These are phyloP conservation scores for Xylaria nigripes DNA, from an alignment of 495 filamentous ascomycete species.

Conservation along the genomic window DNA sequence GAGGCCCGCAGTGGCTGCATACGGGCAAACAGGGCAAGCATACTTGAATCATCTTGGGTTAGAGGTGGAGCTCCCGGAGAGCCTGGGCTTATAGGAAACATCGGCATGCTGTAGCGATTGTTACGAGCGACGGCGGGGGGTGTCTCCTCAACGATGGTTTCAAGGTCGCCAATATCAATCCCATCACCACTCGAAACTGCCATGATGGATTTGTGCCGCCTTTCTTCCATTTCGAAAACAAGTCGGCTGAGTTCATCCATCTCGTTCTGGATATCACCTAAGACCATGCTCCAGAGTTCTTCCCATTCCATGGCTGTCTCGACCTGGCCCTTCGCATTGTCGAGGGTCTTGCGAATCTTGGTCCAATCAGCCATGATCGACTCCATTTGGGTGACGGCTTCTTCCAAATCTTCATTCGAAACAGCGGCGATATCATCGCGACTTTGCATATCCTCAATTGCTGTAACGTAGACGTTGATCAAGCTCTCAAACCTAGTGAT, in stretches of 20 bases:
- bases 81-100: slow-evolving; percentile 47
- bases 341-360: slow-evolving; percentile 64
- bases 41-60: slow-evolving; percentile 66
- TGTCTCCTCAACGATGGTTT: slow-evolving; percentile 88
- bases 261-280: slow-evolving; percentile 89
- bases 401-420: slow-evolving; percentile 55
- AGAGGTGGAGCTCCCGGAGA: slow-evolving; percentile 51
- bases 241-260: slow-evolving; percentile 72
- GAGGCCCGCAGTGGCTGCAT: slow-evolving; percentile 93
- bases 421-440: slow-evolving; percentile 69
- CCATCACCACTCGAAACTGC: slow-evolving; percentile 49
- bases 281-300: slow-evolving; percentile 86
- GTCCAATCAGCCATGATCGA: slow-evolving; percentile 75
- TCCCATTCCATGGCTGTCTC: slow-evolving; percentile 99
- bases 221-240: slow-evolving; percentile 96
- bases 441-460: slow-evolving; percentile 80
- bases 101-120: slow-evolving; percentile 60
- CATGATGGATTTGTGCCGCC: slow-evolving; percentile 64
- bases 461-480: slow-evolving; percentile 79
- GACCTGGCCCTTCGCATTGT: slow-evolving; percentile 76
- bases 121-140: slow-evolving; percentile 48
- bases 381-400: slow-evolving; percentile 80
- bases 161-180: slow-evolving; percentile 80
- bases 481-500: slow-evolving; percentile 77
- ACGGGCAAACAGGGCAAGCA: slow-evolving; percentile 82